Evolutionary conservation across 2,329 filamentous ascomycete species (phyloP).

Genomic region (Trichophyton mentagrophytes): DNA sequence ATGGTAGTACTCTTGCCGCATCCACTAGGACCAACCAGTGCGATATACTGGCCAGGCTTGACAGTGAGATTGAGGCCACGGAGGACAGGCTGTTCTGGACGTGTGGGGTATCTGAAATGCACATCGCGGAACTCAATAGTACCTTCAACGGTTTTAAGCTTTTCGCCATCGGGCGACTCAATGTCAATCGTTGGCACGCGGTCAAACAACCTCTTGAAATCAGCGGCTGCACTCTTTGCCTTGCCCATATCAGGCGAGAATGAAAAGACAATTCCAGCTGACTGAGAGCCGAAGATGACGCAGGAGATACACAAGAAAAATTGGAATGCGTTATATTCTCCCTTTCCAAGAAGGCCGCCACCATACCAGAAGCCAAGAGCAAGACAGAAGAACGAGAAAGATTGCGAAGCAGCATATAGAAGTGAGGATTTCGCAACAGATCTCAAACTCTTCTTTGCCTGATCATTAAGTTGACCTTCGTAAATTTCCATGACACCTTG

Average conservation of each 20-base stretch:
- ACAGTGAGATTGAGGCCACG: slow-evolving; percentile 56
- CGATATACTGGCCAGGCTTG: slow-evolving; percentile 41
- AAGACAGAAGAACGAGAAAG: slow-evolving; percentile 67
- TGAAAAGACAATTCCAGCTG: slow-evolving; percentile 76
- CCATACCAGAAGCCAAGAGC: slow-evolving; percentile 92
- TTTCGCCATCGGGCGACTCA: slow-evolving; percentile 59
- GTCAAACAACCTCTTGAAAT: slow-evolving; percentile 75
- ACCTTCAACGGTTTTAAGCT: slow-evolving; percentile 54
- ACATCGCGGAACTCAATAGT: slow-evolving; percentile 81
- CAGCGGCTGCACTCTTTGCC: slow-evolving; percentile 67
- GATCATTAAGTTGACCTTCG: slow-evolving; percentile 50
- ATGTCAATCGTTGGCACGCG: slow-evolving; percentile 68
- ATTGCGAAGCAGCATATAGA: slow-evolving; percentile 76
- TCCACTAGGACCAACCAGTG: slow-evolving; percentile 83
- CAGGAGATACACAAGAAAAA: slow-evolving; percentile 88
- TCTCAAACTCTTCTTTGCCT: slow-evolving; percentile 54
- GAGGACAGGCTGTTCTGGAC: slow-evolving; percentile 82
- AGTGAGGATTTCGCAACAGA: slow-evolving; percentile 64
- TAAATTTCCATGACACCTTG: slow-evolving; percentile 64
- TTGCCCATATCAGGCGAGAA: slow-evolving; percentile 91
- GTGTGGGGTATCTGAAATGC: slow-evolving; percentile 86
- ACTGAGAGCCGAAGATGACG: slow-evolving; percentile 84
- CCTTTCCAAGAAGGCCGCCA: slow-evolving; percentile 56
- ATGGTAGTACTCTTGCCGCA: slow-evolving; percentile 94
- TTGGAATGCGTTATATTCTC: slow-evolving; percentile 65